Evolutionary conservation across 345 rosid species (phyloP).

Genomic region (Crucihimalaya himalaica): DNA sequence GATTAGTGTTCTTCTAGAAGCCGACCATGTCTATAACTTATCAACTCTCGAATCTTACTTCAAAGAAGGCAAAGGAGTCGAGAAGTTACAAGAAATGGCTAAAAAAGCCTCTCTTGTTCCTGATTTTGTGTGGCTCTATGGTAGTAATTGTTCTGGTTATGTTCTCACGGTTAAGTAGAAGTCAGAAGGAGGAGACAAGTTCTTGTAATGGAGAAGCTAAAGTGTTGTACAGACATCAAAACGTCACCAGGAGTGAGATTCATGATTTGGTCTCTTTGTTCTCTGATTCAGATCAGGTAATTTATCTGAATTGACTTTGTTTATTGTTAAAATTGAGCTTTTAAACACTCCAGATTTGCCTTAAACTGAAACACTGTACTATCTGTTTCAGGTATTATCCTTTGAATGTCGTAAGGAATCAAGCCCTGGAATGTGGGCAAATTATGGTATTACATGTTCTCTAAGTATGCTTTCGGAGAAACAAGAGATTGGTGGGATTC

Average conservation of each 20-base stretch:
- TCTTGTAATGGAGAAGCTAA: constrained; percentile 51
- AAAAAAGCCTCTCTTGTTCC: constrained; percentile 45
- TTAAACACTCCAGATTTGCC: not conserved
- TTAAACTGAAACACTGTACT: not conserved
- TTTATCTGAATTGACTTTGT: not conserved
- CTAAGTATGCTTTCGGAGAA: constrained; percentile 12
- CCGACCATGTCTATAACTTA: constrained; percentile 57
- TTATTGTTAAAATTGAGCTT: not conserved
- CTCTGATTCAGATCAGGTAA: constrained; percentile 70
- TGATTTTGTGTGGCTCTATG: constrained; percentile 43
- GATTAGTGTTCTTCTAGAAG: constrained; percentile 1
- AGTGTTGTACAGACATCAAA: constrained; percentile 54
- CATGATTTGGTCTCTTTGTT: constrained; percentile 61
- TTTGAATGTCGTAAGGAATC: constrained; percentile 29
- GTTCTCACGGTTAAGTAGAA: constrained; percentile 40
- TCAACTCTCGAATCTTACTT: constrained; percentile 49
- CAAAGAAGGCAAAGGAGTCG: constrained; percentile 52
- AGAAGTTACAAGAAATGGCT: constrained; percentile 46
- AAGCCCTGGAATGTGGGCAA: not conserved
- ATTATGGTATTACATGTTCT: constrained; percentile 18
- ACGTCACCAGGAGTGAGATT: constrained; percentile 67
- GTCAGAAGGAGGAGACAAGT: constrained; percentile 28
- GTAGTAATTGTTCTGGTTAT: constrained; percentile 47
- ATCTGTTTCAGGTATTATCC: constrained; percentile 21
- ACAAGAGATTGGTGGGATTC: not conserved